Base-by-base conservation (phyloP, 164 flowering plant genomes). In the Magnolia kwangsiensis region DNA sequence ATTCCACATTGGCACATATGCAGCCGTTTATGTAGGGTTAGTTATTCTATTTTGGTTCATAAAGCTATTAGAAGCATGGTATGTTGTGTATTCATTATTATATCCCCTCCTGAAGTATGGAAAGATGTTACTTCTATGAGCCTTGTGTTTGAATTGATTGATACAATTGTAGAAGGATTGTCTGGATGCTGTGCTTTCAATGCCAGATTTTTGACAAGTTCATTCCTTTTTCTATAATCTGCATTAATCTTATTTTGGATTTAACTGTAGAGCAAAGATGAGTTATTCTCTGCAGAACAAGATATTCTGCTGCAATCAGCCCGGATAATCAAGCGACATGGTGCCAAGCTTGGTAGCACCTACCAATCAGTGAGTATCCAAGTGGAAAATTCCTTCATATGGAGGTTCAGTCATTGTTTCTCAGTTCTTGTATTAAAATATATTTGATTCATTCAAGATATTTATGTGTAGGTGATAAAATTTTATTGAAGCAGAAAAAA, bases 251-350 rank as follows among this genome's bases (percentile, higher is more conserved):
- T 63, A 23, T 29, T 3, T 31, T 76, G 63, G 11, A 45, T 79
- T 59, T 73, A 37, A 27, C 66, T 82, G 18, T 51, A 94, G 98
- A 85, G 88, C 81, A 92, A 89, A 84, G 89, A 85, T 18, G 89
- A 89, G 78, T 76, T 87, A 69, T 91, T 83, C 81, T 70, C 90
- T 8, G 81, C 92, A 64, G 85, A 93, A 71, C 91, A 92, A 82
- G 94, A 93, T 77, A 84, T 95, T 79, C 90, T 95, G 79, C 86
- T 93, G 74, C 88, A 86, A 79, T 80, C 92, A 7, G 92, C 82
- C n/a, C 78, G 70, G 73, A 89, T 92, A 77, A 89, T 95, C 71
- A 85, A 89, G 84, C 75, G 88, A 74, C 91, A 92, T 78, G 98
- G 98, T 78, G 92, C 85, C 72, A 58, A 66, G 63, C 81, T 92